Evolutionary conservation across 2,329 filamentous ascomycete genomes (phyloP), one percentile per base, ranked within the genome.

Genomic region (Penicillium olsonii): DNA sequence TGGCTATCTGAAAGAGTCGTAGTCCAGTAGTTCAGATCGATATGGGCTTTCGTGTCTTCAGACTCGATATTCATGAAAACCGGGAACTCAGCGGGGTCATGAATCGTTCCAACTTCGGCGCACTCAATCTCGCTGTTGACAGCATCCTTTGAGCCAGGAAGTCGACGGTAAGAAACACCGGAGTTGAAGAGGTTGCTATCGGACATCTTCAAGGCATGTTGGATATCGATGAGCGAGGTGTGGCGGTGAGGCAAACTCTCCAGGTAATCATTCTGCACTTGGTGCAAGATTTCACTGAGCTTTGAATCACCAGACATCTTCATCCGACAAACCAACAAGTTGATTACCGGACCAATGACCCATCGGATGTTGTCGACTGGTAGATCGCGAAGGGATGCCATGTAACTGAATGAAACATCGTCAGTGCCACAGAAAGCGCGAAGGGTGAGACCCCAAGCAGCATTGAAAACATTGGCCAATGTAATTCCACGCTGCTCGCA

Each of bases 371-470:
- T 65, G 26, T 68, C 64, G 3, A 74, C 68, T n/a, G 72, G 50
- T 0, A 68, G 60, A 42, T 77, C 74, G 48, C 75, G 60, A 12
- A 74, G 66, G 1, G 68, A 71, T 6, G 68, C 56, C 41, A 76
- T 68, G 52, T 77, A 78, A 10, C 73, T 74, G 54, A 80, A 79
- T 15, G 68, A 75, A 0, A 90, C 79, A 12, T 96, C 81, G 15
- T 94, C 73, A 0, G 90, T 90, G 7, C 90, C 77, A 0, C 83
- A 83, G 56, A 80, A 70, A 26, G 75, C 75, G 15, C 80, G 78
- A 1, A 95, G 71, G 0, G 84, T 83, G 1, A 81, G 76, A 0
- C 84, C 72, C 87, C 92, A 95, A 2, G 85, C 76, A 3, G 87
- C 85, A 67, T 95, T 87, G 2, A 92, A 75, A 0, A 73, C 70